phyloP scores from a whole-genome alignment of 148 eudicot species.

The Oxyria digyna region DNA sequence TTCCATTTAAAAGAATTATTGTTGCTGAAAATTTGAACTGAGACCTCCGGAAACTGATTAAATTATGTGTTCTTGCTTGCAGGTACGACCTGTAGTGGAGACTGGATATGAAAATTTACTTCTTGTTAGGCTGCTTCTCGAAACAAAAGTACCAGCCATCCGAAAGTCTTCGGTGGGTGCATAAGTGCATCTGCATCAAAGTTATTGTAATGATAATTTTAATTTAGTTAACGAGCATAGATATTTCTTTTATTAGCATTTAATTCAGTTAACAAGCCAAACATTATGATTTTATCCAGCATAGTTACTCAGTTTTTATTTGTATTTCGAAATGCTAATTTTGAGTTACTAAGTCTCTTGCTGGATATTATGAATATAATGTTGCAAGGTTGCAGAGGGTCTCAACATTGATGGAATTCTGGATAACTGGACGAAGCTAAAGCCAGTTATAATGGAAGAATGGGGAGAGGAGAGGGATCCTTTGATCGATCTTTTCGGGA shows the following conservation, averaged over 20 bases:
- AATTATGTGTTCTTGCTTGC: constrained; percentile 18
- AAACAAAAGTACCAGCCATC: constrained; percentile 49
- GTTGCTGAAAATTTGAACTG: not conserved
- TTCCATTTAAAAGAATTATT: not conserved
- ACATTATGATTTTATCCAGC: not conserved
- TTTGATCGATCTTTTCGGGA: constrained; percentile 75
- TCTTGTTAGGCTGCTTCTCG: constrained; percentile 85
- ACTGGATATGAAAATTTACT: constrained; percentile 90
- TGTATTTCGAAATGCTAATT: not conserved
- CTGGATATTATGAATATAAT: constrained; percentile 9
- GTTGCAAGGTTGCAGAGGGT: constrained; percentile 68
- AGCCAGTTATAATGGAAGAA: constrained; percentile 66
- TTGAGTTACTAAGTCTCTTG: not conserved
- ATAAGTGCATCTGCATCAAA: constrained; percentile 27
- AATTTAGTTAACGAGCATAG: too few species aligned
- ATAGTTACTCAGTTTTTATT: not conserved
- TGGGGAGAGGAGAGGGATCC: constrained; percentile 70
- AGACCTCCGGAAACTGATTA: too few species aligned
- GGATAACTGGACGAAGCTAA: constrained; percentile 67
- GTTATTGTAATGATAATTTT: too few species aligned
- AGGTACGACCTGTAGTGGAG: constrained; percentile 98
- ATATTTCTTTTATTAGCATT: too few species aligned
- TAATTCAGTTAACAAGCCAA: not conserved
- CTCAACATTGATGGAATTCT: constrained; percentile 67
- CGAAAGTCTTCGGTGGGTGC: constrained; percentile 77